Percentiles rank a stretch among this genome's conserved stretches.
phyloP scores from a whole-genome alignment of 2,329 filamentous ascomycete species.

The Apiospora pterosperma region DNA sequence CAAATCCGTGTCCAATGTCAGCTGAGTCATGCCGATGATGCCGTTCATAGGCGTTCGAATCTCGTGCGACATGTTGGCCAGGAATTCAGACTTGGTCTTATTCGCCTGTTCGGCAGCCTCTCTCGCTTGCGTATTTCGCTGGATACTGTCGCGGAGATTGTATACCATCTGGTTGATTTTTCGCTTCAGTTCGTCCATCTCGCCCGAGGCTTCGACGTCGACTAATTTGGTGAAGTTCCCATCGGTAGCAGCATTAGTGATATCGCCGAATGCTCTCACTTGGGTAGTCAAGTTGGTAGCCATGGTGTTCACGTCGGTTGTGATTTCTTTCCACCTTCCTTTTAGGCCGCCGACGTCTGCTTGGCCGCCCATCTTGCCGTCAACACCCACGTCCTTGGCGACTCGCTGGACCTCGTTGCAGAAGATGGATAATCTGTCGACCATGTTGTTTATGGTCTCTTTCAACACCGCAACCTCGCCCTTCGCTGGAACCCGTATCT shows the following conservation, averaged over 20 bases:
- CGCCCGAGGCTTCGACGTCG: conserved; percentile 93
- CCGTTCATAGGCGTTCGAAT: conserved; percentile 97
- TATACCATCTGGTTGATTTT: conserved; percentile 99
- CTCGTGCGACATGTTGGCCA: conserved; percentile 99
- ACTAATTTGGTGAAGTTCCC: conserved; percentile 97
- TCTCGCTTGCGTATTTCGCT: conserved; percentile 91
- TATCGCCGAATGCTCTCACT: conserved; percentile 96
- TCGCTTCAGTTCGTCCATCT: conserved; percentile 98
- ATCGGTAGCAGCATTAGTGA: conserved; percentile 95
- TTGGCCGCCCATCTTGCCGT: conserved; percentile 97
- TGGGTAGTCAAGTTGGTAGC: conserved; percentile 79
- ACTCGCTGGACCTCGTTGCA: conserved; percentile 95
- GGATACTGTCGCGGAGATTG: conserved; percentile 91
- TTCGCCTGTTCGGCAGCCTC: conserved; percentile 96
- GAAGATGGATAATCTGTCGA: conserved; percentile 90
- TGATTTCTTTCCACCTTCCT: conserved; percentile 97
- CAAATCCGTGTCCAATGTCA: conserved; percentile 91
- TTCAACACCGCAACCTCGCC: conserved; percentile 93
- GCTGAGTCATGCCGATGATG: conserved; percentile 96
- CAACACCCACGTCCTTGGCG: conserved; percentile 92
- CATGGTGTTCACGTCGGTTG: conserved; percentile 95
- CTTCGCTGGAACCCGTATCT: conserved; percentile 91
- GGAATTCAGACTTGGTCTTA: conserved; percentile 96
- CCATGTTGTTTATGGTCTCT: conserved; percentile 99
- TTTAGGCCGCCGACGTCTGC: conserved; percentile 91